Base-by-base conservation (phyloP, 108 stramenopile species). In the Skeletonema marinoi region DNA sequence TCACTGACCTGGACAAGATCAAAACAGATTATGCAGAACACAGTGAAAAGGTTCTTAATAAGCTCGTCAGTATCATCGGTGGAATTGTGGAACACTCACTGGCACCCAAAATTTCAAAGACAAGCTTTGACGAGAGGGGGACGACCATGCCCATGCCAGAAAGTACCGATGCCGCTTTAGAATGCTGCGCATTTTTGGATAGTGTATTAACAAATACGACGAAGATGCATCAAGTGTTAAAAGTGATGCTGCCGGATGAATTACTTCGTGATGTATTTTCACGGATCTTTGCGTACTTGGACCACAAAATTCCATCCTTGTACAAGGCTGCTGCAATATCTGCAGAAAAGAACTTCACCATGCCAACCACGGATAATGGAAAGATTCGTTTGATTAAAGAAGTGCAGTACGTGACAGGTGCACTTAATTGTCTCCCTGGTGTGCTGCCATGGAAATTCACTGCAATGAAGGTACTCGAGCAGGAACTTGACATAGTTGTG, bases 41-140 rank as follows among this genome's bases (percentile, higher is more conserved):
- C 84, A 91, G 85, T 60, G 92, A 93, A 66, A 95, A 93, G 85
- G 96, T 98, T 50, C 72, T 99, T 30, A 87, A 83, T 79, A 99
- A 99, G 74, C 97, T 99, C 78, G 97, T 98, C 19, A 92, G 87
- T 51, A 99, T 99, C 74, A 95, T 99, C 54, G 95, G 94, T 42
- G 96, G 97, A 50, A 93, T 97, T 50, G 88, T 98, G 16, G 98
- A 96, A 68, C 90, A 96, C 54, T 83, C 87, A 19, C 78, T 94
- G 48, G 93, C 89, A 8, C 85, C 91, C 17, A 88, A 73, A 35
- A 90, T 96, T 38, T 59, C 72, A 30, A 71, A 79, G 58, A 90
- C 81, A 32, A 84, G 96, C 74, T 98, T 93, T 80, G 95, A 91
- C 71, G 72, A 54, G 41, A 73, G 86, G 73, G 93, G 78, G 2